phyloP scores from a whole-genome alignment of 768 basidiomycete species.

The Termitomyces sp. region DNA sequence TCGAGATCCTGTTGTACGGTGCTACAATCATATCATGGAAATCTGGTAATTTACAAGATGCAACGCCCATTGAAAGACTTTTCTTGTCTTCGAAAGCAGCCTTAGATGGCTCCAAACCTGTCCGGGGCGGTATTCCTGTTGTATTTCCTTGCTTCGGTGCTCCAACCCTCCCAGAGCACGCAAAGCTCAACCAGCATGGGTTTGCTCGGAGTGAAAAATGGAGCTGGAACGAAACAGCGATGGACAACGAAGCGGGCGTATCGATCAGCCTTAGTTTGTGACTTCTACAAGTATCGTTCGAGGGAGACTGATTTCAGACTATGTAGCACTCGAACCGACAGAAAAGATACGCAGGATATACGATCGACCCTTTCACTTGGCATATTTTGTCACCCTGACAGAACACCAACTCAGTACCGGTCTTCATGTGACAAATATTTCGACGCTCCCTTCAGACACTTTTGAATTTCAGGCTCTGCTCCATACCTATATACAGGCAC shows the following conservation, averaged over 20 bases:
- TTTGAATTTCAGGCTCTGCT: slow-evolving; percentile 91
- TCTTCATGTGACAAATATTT: slow-evolving; percentile 75
- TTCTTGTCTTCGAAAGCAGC: slow-evolving; percentile 79
- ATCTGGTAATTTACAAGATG: slow-evolving; percentile 29
- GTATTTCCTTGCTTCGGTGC: slow-evolving; percentile 91
- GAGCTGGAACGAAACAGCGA: slow-evolving; percentile 57
- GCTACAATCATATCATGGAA: slow-evolving; percentile 90
- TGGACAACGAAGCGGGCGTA: slow-evolving; percentile 66
- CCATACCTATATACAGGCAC: slow-evolving; percentile 82
- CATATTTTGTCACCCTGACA: slow-evolving; percentile 76
- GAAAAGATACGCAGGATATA: slow-evolving; percentile 53
- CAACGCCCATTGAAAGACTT: slow-evolving; percentile 54
- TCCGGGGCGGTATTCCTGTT: slow-evolving; percentile 49
- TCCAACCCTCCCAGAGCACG: slow-evolving; percentile 69
- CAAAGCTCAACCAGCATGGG: slow-evolving; percentile 77
- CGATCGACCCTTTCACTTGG: slow-evolving; percentile 60
- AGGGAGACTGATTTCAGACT: slow-evolving; percentile 2
- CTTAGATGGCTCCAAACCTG: slow-evolving; percentile 76
- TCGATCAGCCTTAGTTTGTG: slow-evolving; percentile 73
- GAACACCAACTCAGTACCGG: slow-evolving; percentile 72
- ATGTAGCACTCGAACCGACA: slow-evolving; percentile 58
- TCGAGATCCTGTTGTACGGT: slow-evolving; percentile 69
- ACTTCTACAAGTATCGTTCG: neutral
- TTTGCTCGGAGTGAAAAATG: slow-evolving; percentile 81
- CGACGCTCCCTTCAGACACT: slow-evolving; percentile 31